phyloP scores from a whole-genome alignment of 176 grass and related monocot genomes.

The Cenchrus fungigraminus region DNA sequence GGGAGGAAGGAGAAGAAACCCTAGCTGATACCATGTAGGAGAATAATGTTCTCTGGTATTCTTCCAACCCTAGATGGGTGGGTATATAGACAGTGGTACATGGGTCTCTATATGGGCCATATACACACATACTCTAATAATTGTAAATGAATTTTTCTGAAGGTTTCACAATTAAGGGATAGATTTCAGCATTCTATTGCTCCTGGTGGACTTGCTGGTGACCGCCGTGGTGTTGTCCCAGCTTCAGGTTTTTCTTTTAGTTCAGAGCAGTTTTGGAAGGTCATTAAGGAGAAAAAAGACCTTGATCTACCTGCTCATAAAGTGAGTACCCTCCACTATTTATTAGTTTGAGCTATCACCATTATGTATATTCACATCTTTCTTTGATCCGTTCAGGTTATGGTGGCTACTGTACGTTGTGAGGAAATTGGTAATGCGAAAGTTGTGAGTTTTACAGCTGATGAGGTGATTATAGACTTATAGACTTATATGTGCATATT shows the following conservation, averaged over 20 bases:
- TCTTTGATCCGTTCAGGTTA: conserved; percentile 67
- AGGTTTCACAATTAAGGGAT: conserved; percentile 85
- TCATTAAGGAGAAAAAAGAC: conserved; percentile 99
- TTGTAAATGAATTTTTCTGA: conserved; percentile 39
- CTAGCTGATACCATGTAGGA: too few species aligned
- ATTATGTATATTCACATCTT: conserved; percentile 29
- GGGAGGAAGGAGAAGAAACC: too few species aligned
- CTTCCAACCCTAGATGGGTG: too few species aligned
- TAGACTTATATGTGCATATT: conserved; percentile 31
- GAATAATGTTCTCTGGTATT: too few species aligned
- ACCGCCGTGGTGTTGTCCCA: conserved; percentile 87
- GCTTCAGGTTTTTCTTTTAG: conserved; percentile 99
- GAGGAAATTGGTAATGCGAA: conserved; percentile 48
- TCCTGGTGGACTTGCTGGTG: conserved; percentile 95
- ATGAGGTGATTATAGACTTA: conserved; percentile 71
- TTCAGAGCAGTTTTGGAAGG: conserved; percentile 89
- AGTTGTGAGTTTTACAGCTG: conserved; percentile 63
- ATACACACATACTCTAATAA: too few species aligned
- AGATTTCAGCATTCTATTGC: conserved; percentile 96
- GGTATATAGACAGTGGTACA: too few species aligned
- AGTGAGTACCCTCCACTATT: conserved; percentile 49
- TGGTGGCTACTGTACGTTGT: conserved; percentile 98
- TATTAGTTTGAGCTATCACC: conserved; percentile 11
- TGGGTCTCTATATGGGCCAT: too few species aligned
- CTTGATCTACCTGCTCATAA: conserved; percentile 98